phyloP scores from a whole-genome alignment of 106 monocot genomes.

The Alisma plantagoaquatica region DNA sequence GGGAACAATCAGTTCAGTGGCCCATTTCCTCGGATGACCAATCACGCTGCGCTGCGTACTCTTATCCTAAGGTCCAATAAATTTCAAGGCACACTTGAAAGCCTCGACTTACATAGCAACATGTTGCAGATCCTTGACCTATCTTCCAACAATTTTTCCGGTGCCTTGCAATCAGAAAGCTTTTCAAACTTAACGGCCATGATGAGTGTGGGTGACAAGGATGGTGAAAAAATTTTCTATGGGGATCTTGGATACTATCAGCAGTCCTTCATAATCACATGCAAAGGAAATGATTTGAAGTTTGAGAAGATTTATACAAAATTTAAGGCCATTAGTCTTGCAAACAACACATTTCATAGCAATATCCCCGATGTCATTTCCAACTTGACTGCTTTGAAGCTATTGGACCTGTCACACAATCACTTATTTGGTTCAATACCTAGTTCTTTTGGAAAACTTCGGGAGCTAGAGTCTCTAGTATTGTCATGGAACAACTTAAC shows the following conservation, averaged over 20 bases:
- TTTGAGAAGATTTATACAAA: background rate
- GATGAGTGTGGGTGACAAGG: background rate
- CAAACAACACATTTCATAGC: constrained; percentile 12
- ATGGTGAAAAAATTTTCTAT: background rate
- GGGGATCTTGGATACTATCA: too few species aligned
- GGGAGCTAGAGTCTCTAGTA: constrained; percentile 14
- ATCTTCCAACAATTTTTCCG: background rate
- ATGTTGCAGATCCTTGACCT: background rate
- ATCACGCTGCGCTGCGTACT: background rate
- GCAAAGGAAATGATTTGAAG: background rate
- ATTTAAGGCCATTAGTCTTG: constrained; percentile 11
- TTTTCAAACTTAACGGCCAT: background rate
- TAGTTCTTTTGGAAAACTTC: constrained; percentile 1
- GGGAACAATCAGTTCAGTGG: background rate
- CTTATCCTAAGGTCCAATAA: background rate
- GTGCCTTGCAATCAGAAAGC: background rate
- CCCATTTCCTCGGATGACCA: background rate
- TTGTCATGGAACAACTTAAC: constrained; percentile 14
- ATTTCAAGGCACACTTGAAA: background rate
- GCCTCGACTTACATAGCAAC: background rate
- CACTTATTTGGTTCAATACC: constrained; percentile 12
- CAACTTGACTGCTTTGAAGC: background rate
- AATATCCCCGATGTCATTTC: constrained; percentile 11
- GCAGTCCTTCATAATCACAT: background rate
- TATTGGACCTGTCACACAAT: constrained; percentile 20